Conservation (phyloP, 768 basidiomycete species). For the Cystofilobasidium ferigula region DNA sequence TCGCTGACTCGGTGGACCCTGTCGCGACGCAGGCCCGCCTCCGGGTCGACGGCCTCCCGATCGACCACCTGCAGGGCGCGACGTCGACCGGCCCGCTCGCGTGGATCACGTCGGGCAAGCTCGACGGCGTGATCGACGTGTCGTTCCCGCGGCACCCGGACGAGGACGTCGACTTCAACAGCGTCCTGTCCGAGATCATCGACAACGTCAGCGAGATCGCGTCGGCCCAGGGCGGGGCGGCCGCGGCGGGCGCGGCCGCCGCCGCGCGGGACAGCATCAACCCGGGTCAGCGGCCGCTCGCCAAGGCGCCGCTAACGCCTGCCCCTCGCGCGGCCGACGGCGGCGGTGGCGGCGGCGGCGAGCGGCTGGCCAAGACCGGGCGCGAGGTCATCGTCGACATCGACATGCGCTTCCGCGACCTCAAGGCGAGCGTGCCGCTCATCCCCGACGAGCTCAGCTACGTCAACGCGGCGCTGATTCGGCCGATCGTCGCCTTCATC, state of each 20-base stretch:
- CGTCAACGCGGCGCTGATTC: slow-evolving; percentile 78
- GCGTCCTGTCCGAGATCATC: slow-evolving; percentile 76
- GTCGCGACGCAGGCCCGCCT: slow-evolving; percentile 56
- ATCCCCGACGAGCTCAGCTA: slow-evolving; percentile 81
- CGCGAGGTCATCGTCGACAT: slow-evolving; percentile 70
- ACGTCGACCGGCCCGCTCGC: slow-evolving; percentile 75
- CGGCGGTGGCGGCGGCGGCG: too few species aligned
- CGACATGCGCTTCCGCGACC: slow-evolving; percentile 83
- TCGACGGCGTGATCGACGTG: slow-evolving; percentile 94
- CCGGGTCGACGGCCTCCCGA: slow-evolving; percentile 88
- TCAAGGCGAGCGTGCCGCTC: slow-evolving; percentile 88
- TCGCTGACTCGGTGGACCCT: not conserved
- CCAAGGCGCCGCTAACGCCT: slow-evolving; percentile 69
- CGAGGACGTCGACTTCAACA: slow-evolving; percentile 60
- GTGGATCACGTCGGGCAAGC: slow-evolving; percentile 94
- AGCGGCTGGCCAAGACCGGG: slow-evolving; percentile 27
- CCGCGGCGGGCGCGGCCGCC: too few species aligned
- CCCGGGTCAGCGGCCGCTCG: slow-evolving; percentile 75
- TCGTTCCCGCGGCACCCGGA: slow-evolving; percentile 77
- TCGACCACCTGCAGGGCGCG: slow-evolving; percentile 84
- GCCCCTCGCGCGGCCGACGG: slow-evolving; percentile 40
- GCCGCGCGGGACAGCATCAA: slow-evolving; percentile 18
- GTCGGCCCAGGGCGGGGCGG: slow-evolving; percentile 38
- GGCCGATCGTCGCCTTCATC: slow-evolving; percentile 97
- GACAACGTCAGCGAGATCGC: slow-evolving; percentile 52